These are phyloP conservation scores for Arachnomyces sp. DNA, from an alignment of 2,329 filamentous ascomycete species.

Conservation along the genomic window DNA sequence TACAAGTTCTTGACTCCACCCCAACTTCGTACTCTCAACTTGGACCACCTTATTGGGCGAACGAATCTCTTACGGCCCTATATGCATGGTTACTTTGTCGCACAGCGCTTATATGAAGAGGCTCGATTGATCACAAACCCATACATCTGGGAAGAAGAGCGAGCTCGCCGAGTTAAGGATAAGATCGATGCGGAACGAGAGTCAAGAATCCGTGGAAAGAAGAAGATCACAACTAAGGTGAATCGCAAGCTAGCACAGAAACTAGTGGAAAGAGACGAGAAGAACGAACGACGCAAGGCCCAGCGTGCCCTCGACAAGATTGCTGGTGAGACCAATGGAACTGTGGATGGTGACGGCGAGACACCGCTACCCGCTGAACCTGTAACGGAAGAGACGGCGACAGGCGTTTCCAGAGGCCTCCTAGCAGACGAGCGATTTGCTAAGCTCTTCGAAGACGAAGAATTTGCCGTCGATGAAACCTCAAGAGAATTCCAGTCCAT, in stretches of 20 bases:
- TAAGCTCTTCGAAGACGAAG: constrained; percentile 83
- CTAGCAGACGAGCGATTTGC: constrained; percentile 82
- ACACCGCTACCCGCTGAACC: constrained; percentile 1
- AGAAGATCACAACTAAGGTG: constrained; percentile 85
- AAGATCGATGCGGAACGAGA: constrained; percentile 97
- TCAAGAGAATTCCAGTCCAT: constrained; percentile 79
- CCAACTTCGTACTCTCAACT: constrained; percentile 75
- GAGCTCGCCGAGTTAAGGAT: constrained; percentile 82
- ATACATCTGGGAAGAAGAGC: constrained; percentile 86
- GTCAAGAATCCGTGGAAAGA: constrained; percentile 84
- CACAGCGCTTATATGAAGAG: constrained; percentile 90
- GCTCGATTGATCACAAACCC: constrained; percentile 88
- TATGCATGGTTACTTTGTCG: constrained; percentile 99
- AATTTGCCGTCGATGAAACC: constrained; percentile 84
- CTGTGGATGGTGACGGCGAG: constrained; percentile 16
- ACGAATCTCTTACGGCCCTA: constrained; percentile 87
- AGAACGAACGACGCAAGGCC: constrained; percentile 39
- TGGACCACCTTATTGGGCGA: constrained; percentile 83
- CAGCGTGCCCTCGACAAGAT: constrained; percentile 47
- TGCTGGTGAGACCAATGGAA: constrained; percentile 43
- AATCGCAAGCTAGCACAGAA: constrained; percentile 63
- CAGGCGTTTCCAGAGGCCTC: constrained; percentile 49
- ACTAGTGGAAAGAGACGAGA: constrained; percentile 54
- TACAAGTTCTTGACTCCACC: constrained; percentile 94
- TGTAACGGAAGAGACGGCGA: constrained; percentile 8